Evolutionary conservation across 345 rosid species (phyloP).

Genomic region (Salix arbutifolia): DNA sequence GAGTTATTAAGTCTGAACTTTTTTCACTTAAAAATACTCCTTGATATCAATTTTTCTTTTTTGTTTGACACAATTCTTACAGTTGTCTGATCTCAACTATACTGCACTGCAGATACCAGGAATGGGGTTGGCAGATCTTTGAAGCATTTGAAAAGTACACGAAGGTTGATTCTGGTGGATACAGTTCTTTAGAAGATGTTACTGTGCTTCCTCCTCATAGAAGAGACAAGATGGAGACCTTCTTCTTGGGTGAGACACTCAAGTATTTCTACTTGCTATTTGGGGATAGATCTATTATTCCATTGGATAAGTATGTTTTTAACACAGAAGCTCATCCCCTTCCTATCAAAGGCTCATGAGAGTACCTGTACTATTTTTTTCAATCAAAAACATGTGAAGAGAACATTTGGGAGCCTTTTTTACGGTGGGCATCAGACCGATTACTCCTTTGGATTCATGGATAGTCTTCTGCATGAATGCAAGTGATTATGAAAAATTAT

Average conservation of each 20-base stretch:
- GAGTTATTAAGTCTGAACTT: neutral
- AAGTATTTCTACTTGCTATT: conserved; percentile 89
- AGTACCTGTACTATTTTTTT: neutral
- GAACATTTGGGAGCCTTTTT: neutral
- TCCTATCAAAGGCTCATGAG: conserved; percentile 48
- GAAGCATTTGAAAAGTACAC: conserved; percentile 87
- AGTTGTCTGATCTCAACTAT: conserved; percentile 2
- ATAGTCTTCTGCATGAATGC: neutral
- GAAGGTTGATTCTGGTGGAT: conserved; percentile 78
- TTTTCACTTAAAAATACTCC: neutral
- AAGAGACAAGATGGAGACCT: conserved; percentile 95
- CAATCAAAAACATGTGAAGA: conserved; percentile 8
- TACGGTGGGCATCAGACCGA: neutral
- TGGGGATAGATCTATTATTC: conserved; percentile 64
- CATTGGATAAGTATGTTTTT: conserved; percentile 77
- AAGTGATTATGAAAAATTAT: conserved; percentile 3
- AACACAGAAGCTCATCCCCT: conserved; percentile 95
- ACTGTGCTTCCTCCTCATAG: conserved; percentile 69
- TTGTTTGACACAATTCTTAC: neutral
- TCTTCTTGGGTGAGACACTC: conserved; percentile 85
- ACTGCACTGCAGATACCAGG: conserved; percentile 56
- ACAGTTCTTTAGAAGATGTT: conserved; percentile 78
- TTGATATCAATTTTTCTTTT: neutral
- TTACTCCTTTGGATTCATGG: neutral
- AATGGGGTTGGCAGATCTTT: conserved; percentile 97